Evolutionary conservation across 805 yeast genomes (phyloP), one percentile per base, ranked within the genome.

Genomic region (Saturnispora hagleri): DNA sequence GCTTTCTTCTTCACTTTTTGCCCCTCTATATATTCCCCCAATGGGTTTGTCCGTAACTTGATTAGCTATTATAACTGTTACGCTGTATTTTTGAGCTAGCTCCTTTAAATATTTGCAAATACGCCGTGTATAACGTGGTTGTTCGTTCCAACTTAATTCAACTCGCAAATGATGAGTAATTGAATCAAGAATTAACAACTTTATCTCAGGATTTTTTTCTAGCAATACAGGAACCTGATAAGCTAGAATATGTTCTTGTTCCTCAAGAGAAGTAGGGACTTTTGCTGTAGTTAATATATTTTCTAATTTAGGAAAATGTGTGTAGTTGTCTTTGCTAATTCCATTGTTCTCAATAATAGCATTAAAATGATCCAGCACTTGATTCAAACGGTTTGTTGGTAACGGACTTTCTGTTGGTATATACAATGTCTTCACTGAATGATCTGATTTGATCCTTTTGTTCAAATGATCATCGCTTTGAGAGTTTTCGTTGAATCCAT

Each of bases 141-240:
- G 73, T 51, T 70, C 67, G 18, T 74, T 65, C 41, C 72, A 69
- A 42, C 67, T 73, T 24, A 80, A 61, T 56, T 82, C 88, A 1
- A 81, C 81, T 52, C 95, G 70, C 33, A 89, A 64, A 64, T 86
- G 95, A 60, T 88, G 96, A 0, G 91, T 81, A 4, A 90, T 79
- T 34, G 96, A 86, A 65, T 91, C 98, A 9, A 90, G 72, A 1
- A 89, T 74, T 0, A 91, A 71, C 28, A 85, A 60, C 43, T 77
- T 82, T 2, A 83, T 71, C 0, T 67, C 65, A 12, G 63, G 55
- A 33, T 68, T 62, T 44, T 69, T 57, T 42, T 69, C 67, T 13
- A 82, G 53, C 28, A 86, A 66, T 1, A 73, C 67, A 0, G 93
- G 95, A 4, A 89, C 68, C 60, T 86, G 93, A 22, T 83, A 81